Evolutionary conservation across 176 grass and related monocot genomes (phyloP).

Genomic region (Oryza nivara): DNA sequence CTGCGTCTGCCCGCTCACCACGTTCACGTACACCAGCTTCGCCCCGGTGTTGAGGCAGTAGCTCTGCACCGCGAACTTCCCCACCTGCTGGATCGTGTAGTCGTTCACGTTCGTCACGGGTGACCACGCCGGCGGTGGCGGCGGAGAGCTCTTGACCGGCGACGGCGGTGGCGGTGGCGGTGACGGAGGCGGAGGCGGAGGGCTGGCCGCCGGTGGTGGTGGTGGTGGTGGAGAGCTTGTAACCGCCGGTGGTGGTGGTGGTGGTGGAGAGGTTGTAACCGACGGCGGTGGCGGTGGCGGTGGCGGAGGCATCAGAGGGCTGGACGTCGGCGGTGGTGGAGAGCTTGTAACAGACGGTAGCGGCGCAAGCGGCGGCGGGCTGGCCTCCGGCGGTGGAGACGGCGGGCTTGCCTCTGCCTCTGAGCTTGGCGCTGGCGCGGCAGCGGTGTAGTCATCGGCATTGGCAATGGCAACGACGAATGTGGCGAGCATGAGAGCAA

Average conservation of each 20-base stretch:
- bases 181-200: not conserved
- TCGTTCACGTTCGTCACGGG: slow-evolving; percentile 37
- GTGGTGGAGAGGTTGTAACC: not conserved
- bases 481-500: not conserved
- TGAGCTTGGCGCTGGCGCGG: not conserved
- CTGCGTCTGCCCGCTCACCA: slow-evolving; percentile 39
- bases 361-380: not conserved
- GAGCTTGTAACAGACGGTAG: not conserved
- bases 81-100: slow-evolving; percentile 26
- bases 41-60: not conserved
- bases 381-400: not conserved
- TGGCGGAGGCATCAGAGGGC: not conserved
- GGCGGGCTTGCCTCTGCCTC: not conserved
- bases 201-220: not conserved
- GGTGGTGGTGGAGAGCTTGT: not conserved
- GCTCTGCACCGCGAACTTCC: slow-evolving; percentile 37
- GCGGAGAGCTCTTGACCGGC: not conserved
- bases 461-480: not conserved
- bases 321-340: not conserved
- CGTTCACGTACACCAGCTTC: not conserved
- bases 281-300: not conserved
- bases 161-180: not conserved
- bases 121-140: slow-evolving; percentile 10
- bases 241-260: not conserved
- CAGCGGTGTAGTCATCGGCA: not conserved